These are phyloP conservation scores for Aristolochia fimbriata DNA, from an alignment of 164 flowering plant genomes.

Conservation along the genomic window DNA sequence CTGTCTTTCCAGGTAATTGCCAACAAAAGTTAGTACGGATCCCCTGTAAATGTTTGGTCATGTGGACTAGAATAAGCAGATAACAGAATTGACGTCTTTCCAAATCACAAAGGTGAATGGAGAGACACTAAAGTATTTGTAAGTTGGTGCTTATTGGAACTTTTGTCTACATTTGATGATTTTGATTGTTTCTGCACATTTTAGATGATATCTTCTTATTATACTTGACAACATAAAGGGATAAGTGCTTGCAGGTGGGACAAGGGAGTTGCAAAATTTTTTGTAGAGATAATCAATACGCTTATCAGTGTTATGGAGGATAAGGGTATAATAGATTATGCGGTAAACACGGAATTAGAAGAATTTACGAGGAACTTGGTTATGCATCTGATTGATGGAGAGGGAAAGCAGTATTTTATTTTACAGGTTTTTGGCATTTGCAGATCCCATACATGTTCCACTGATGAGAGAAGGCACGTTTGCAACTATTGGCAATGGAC, in stretches of 20 bases:
- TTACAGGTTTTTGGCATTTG: conserved; percentile 46
- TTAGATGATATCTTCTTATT: too few relatives aligned
- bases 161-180: too few relatives aligned
- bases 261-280: background rate
- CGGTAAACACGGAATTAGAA: background rate
- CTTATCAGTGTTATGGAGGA: background rate
- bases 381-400: conserved; percentile 2
- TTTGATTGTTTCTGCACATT: too few relatives aligned
- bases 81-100: too few relatives aligned
- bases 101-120: too few relatives aligned
- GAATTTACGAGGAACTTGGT: conserved; percentile 8
- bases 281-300: background rate
- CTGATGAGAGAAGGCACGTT: conserved; percentile 41
- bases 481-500: conserved; percentile 35
- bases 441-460: conserved; percentile 29
- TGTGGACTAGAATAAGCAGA: too few relatives aligned
- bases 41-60: too few relatives aligned
- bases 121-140: too few relatives aligned
- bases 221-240: too few relatives aligned
- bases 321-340: background rate
- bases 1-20: too few relatives aligned
- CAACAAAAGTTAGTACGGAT: too few relatives aligned
- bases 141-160: too few relatives aligned
- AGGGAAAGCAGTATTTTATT: conserved; percentile 22
- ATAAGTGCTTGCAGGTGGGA: background rate